Evolutionary conservation across 805 yeast genomes (phyloP), one percentile per base, ranked within the genome.

Genomic region (Kluyveromyces aestuarii): DNA sequence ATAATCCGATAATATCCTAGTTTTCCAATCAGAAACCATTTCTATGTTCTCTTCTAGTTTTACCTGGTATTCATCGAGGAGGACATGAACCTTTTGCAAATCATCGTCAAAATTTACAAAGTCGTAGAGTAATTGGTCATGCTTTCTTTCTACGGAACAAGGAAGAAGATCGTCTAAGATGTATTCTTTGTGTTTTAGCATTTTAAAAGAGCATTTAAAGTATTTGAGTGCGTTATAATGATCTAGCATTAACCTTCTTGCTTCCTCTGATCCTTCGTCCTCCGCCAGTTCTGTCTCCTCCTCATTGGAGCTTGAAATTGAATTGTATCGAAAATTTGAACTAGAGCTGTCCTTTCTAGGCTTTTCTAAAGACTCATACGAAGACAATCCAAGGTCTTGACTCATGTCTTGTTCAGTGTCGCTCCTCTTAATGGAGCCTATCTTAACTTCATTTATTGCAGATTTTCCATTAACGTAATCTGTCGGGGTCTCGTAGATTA

Each of bases 1-100:
- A 51, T 75, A 74, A 46, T 73, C 53, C 63, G 55, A 55, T 14
- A 52, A 53, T 47, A 58, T 57, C 57, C 51, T 58, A 16, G 57
- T 53, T 25, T 60, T 71, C 69, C 55, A 66, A 40, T 48, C 50
- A 44, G 66, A 61, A 43, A 70, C 69, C 37, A 52, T 51, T 13
- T 51, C 49, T 16, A 70, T 44, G 8, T 64, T 66, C 8, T 38
- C 50, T 16, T 60, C 53, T 44, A 70, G 44, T 33, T 58, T 62
- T 19, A 45, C 46, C 35, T 58, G 58, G 44, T 62, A 64, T 9
- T 53, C 48, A 6, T 49, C 37, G 36, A 64, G 47, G 1, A 55
- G 50, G 5, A 54, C 47, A 9, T 53, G 46, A 5, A 67, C 55
- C 9, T 50, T 48, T 6, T 38, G 25, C 39, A 60, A 48, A 7